A percentile compares a stretch with the other conserved stretches of the same genome.
Conservation (phyloP, 768 basidiomycete genomes). For the Trichaptum fuscoviolaceum region DNA sequence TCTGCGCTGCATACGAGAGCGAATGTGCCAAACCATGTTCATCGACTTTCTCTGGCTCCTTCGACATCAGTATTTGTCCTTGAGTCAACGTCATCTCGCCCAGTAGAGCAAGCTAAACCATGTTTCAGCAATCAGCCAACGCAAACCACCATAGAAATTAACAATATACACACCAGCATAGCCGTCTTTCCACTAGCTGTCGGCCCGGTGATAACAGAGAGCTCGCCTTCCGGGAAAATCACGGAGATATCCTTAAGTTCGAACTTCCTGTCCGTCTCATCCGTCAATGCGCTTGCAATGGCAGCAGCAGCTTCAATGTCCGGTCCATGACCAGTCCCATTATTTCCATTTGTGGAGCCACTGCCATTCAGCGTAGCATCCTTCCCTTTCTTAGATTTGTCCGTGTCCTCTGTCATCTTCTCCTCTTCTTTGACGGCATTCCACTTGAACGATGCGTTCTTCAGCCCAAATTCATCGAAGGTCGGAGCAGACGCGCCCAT, state of each 20-base stretch:
- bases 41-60: constrained; percentile 55
- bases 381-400: constrained; percentile 14
- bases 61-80: constrained; percentile 58
- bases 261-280: constrained; percentile 42
- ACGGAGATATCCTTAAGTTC: constrained; percentile 64
- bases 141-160: neutral
- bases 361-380: constrained; percentile 13
- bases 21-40: constrained; percentile 52
- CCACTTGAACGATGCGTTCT: constrained; percentile 59
- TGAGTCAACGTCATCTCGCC: constrained; percentile 62
- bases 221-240: constrained; percentile 63
- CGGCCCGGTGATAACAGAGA: constrained; percentile 71
- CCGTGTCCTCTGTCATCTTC: constrained; percentile 20
- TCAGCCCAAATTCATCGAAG: constrained; percentile 47
- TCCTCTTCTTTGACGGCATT: constrained; percentile 42
- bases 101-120: constrained; percentile 55
- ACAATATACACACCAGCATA: constrained; percentile 42
- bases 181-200: constrained; percentile 85
- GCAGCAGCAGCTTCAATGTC: constrained; percentile 14
- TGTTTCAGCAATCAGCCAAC: neutral
- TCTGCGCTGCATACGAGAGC: constrained; percentile 44
- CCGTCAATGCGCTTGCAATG: constrained; percentile 18
- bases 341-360: constrained; percentile 8
- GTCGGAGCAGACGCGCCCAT: constrained; percentile 26
- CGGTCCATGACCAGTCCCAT: constrained; percentile 7